A percentile compares a stretch with the other conserved stretches of the same genome.
Conservation (phyloP, 192 early-diverging fungal species). For the Funneliformis geosporum region DNA sequence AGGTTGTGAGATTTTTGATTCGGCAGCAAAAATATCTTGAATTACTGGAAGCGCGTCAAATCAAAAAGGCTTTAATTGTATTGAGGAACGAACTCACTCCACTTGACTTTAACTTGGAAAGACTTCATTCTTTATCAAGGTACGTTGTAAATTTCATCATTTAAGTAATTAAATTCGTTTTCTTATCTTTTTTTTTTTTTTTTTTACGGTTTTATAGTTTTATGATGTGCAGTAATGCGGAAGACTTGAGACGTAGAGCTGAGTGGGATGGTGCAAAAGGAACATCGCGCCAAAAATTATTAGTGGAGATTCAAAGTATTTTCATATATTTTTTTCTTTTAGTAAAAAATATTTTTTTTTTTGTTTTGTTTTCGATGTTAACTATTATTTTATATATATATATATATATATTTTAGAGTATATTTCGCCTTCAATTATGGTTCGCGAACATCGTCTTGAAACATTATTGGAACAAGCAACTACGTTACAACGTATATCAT, state of each 20-base stretch:
- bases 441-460: constrained; percentile 85
- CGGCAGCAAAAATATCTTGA: constrained; percentile 92
- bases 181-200: not conserved
- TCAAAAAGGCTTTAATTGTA: constrained; percentile 72
- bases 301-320: constrained; percentile 66
- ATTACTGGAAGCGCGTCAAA: constrained; percentile 67
- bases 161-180: constrained; percentile 34
- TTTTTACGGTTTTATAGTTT: constrained; percentile 43
- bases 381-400: not conserved
- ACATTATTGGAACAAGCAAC: constrained; percentile 82
- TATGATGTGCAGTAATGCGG: constrained; percentile 68
- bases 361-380: not conserved
- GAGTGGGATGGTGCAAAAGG: constrained; percentile 83
- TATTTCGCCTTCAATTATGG: constrained; percentile 80
- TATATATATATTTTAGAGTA: constrained; percentile 50
- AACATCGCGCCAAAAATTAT: constrained; percentile 61
- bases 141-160: constrained; percentile 33
- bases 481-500: constrained; percentile 69
- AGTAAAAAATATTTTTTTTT: not conserved
- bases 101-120: constrained; percentile 64
- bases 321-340: not conserved
- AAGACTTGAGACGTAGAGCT: constrained; percentile 66
- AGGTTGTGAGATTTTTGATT: constrained; percentile 68
- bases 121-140: constrained; percentile 78
- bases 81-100: constrained; percentile 81